Conservation (phyloP, 345 rosid species). For the Ceriops decandra region DNA sequence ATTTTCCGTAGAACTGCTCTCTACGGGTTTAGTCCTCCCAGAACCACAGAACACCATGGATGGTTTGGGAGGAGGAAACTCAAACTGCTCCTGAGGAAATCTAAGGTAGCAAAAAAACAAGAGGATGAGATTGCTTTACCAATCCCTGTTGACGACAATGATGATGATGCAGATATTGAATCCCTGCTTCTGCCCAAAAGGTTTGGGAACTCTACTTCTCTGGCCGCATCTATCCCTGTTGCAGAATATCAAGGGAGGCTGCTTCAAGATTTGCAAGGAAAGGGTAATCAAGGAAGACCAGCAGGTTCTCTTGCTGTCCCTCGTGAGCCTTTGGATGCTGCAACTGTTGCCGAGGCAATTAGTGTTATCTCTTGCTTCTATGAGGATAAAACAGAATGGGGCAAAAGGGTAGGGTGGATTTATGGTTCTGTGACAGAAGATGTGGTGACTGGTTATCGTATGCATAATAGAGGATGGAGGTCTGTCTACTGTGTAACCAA, state of each 20-base stretch:
- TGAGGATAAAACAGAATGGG: slow-evolving; percentile 83
- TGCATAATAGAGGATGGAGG: slow-evolving; percentile 91
- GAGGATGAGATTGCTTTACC: slow-evolving; percentile 50
- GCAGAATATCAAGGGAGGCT: slow-evolving; percentile 80
- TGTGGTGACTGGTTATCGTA: slow-evolving; percentile 72
- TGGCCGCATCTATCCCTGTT: slow-evolving; percentile 63
- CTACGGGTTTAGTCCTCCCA: slow-evolving; percentile 60
- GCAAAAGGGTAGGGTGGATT: slow-evolving; percentile 78
- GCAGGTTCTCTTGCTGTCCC: slow-evolving; percentile 77
- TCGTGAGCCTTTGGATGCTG: slow-evolving; percentile 77
- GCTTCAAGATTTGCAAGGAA: slow-evolving; percentile 62
- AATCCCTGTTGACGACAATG: slow-evolving; percentile 27
- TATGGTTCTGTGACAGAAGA: slow-evolving; percentile 84
- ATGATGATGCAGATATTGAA: slow-evolving; percentile 69
- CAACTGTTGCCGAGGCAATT: slow-evolving; percentile 77
- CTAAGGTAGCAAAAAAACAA: slow-evolving; percentile 43
- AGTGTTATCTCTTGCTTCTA: slow-evolving; percentile 74
- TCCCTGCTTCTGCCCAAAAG: slow-evolving; percentile 62
- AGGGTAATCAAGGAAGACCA: slow-evolving; percentile 57
- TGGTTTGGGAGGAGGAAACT: slow-evolving; percentile 66
- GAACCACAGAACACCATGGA: slow-evolving; percentile 68
- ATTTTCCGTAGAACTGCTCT: slow-evolving; percentile 32
- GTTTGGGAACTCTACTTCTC: slow-evolving; percentile 60
- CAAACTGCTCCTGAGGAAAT: slow-evolving; percentile 49
- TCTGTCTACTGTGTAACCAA: slow-evolving; percentile 71